Evolutionary conservation across 2,329 filamentous ascomycete species (phyloP).

Genomic region (Neofusicoccum sp.): DNA sequence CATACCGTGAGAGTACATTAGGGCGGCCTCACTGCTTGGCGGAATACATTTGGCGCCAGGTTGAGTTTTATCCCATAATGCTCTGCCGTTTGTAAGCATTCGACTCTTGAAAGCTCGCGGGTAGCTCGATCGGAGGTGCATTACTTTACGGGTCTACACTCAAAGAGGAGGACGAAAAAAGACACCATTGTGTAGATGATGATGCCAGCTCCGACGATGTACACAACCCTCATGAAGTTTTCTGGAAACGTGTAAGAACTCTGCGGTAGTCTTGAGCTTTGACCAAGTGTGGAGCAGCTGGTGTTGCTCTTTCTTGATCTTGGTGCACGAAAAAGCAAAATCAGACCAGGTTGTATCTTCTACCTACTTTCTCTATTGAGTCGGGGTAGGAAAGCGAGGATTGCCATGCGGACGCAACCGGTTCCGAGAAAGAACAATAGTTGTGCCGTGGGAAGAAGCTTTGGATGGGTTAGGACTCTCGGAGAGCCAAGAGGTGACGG

Average conservation of each 20-base stretch:
- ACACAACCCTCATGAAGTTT: slow-evolving; percentile 5
- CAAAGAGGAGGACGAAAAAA: slow-evolving; percentile 15
- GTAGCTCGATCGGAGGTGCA: neutral
- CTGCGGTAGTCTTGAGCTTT: neutral
- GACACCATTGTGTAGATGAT: slow-evolving; percentile 2
- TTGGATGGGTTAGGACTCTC: slow-evolving; percentile 16
- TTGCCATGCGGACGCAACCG: slow-evolving; percentile 34
- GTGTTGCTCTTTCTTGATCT: neutral
- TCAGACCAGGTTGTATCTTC: neutral
- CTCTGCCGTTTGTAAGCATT: neutral
- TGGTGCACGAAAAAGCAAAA: neutral
- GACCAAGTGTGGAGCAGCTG: neutral
- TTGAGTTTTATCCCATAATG: slow-evolving; percentile 17
- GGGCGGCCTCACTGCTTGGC: slow-evolving; percentile 24
- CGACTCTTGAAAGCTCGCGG: neutral
- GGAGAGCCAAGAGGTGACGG: neutral
- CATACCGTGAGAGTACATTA: slow-evolving; percentile 35
- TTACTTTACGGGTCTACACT: slow-evolving; percentile 18
- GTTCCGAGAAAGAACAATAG: slow-evolving; percentile 30
- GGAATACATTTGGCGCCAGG: slow-evolving; percentile 29
- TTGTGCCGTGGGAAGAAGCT: slow-evolving; percentile 22
- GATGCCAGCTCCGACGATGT: neutral
- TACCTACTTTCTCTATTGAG: slow-evolving; percentile 35
- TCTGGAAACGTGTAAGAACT: neutral
- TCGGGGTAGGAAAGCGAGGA: slow-evolving; percentile 37